Percentiles rank a stretch among this genome's conserved stretches.
These are phyloP conservation scores for Beverwykella pulmonaria DNA, from an alignment of 495 filamentous ascomycete genomes.

Conservation along the genomic window DNA sequence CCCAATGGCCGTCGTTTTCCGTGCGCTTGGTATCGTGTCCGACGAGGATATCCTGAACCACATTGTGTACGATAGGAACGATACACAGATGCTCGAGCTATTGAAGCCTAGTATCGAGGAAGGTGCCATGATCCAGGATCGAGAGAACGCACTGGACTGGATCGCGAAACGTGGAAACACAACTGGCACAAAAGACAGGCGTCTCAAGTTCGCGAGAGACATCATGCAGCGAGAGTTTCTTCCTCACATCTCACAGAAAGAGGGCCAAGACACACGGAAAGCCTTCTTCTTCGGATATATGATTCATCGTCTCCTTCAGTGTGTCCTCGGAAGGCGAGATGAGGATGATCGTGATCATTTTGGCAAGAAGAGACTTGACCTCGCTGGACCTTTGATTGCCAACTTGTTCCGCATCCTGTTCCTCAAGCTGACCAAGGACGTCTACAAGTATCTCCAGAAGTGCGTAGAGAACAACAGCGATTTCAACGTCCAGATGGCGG, in stretches of 20 bases:
- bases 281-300: constrained; percentile 99
- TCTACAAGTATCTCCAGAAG: constrained; percentile 84
- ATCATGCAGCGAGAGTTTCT: constrained; percentile 96
- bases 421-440: constrained; percentile 81
- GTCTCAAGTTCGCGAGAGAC: constrained; percentile 86
- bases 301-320: constrained; percentile 92
- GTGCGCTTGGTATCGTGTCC: constrained; percentile 92
- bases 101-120: constrained; percentile 96
- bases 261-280: constrained; percentile 95
- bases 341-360: constrained; percentile 98
- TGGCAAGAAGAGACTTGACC: constrained; percentile 95
- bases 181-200: constrained; percentile 77
- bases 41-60: constrained; percentile 98
- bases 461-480: constrained; percentile 86
- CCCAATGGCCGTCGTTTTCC: constrained; percentile 91
- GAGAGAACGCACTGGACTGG: constrained; percentile 91
- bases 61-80: constrained; percentile 92
- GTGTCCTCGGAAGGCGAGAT: constrained; percentile 84
- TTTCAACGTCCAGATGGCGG: constrained; percentile 84
- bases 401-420: constrained; percentile 89
- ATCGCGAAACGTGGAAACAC: constrained; percentile 89
- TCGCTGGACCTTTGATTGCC: constrained; percentile 91
- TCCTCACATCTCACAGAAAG: constrained; percentile 91
- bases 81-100: constrained; percentile 97
- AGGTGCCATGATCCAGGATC: constrained; percentile 91